Percentiles rank a stretch among this genome's conserved stretches.
Evolutionary conservation across 2,329 filamentous ascomycete species (phyloP).

Genomic region (Emmonsiellopsis sp.): DNA sequence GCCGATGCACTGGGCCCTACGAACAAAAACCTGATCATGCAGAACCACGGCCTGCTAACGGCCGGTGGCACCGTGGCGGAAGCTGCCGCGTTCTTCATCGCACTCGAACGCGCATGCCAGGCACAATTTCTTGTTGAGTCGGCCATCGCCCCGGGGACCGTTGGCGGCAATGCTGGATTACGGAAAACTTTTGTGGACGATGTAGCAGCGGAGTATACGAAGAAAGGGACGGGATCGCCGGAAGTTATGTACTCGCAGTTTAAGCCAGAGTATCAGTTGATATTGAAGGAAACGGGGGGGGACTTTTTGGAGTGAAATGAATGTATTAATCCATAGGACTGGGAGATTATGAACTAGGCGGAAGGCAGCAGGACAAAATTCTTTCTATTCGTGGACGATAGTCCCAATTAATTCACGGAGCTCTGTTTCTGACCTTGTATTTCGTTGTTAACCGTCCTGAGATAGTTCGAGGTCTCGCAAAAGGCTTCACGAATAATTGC

Average conservation of each 20-base stretch:
- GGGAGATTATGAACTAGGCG: too few relatives aligned
- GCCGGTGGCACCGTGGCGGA: constrained; percentile 65
- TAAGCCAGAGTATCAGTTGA: not conserved
- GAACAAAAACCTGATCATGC: constrained; percentile 16
- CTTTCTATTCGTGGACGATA: too few relatives aligned
- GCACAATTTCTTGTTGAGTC: constrained; percentile 62
- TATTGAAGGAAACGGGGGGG: not conserved
- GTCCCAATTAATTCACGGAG: too few relatives aligned
- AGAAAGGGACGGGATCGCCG: too few relatives aligned
- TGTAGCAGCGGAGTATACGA: too few relatives aligned
- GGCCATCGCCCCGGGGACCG: constrained; percentile 35
- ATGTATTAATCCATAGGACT: too few relatives aligned
- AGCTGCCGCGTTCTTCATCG: constrained; percentile 59
- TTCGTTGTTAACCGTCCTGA: too few relatives aligned
- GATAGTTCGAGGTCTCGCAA: too few relatives aligned
- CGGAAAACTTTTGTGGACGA: too few relatives aligned
- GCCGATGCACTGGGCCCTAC: constrained; percentile 22
- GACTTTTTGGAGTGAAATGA: not conserved
- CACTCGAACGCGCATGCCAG: constrained; percentile 60
- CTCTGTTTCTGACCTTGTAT: too few relatives aligned
- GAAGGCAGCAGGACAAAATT: too few relatives aligned
- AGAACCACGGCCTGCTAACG: constrained; percentile 38
- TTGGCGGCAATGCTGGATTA: constrained; percentile 5
- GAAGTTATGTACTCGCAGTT: constrained; percentile 1
- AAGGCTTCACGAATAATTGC: too few relatives aligned